phyloP scores from a whole-genome alignment of 345 rosid genomes.

The Salix udensis region DNA sequence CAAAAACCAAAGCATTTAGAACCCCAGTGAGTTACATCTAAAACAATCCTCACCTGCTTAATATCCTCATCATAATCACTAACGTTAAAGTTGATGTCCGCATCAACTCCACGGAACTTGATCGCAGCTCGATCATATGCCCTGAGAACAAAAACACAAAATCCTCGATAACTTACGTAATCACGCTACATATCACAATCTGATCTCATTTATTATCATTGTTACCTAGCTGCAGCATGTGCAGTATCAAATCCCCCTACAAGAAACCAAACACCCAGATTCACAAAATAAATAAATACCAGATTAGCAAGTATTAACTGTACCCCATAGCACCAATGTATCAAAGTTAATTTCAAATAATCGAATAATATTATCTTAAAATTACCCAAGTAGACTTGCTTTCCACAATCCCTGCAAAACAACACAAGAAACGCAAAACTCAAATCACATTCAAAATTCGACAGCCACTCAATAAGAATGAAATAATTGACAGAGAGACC shows the following conservation, averaged over 20 bases:
- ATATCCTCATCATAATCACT: conserved; percentile 66
- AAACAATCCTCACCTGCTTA: conserved; percentile 42
- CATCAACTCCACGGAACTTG: conserved; percentile 74
- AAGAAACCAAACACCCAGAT: conserved; percentile 1
- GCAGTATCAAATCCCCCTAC: conserved; percentile 94
- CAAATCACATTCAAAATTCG: background rate
- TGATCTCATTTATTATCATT: background rate
- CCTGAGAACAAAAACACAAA: conserved; percentile 29
- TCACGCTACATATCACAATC: background rate
- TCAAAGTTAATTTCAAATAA: background rate
- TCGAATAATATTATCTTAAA: background rate
- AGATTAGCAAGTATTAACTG: background rate
- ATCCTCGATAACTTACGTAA: background rate
- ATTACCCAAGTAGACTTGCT: conserved; percentile 78
- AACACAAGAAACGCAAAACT: background rate
- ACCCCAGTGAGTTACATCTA: background rate
- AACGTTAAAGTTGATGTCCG: conserved; percentile 68
- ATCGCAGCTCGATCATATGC: conserved; percentile 90
- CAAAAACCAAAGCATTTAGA: background rate
- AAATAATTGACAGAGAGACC: background rate
- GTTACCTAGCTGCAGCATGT: conserved; percentile 80
- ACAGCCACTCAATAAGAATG: too few relatives aligned
- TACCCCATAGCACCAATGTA: background rate
- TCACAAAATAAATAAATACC: background rate
- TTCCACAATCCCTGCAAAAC: conserved; percentile 75